Percentiles rank a stretch among this genome's conserved stretches.
phyloP scores from a whole-genome alignment of 805 yeast genomes.

The Metschnikowia anglica region DNA sequence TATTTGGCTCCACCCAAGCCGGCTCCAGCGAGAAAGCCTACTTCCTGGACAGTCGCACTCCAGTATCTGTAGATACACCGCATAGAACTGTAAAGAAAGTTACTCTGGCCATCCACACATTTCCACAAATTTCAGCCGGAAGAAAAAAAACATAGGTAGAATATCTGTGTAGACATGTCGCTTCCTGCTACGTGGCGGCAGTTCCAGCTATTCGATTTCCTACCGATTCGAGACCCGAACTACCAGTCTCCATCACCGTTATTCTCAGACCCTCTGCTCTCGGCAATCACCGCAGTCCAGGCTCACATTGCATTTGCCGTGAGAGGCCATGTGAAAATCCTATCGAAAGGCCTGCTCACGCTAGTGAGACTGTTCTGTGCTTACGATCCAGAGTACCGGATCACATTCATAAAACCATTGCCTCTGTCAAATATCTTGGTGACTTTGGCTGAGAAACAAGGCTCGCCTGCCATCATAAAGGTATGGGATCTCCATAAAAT shows the following conservation, averaged over 20 bases:
- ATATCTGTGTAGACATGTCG: slow-evolving; percentile 21
- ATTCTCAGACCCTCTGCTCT: slow-evolving; percentile 74
- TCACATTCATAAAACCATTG: slow-evolving; percentile 55
- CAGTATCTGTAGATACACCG: too few species aligned
- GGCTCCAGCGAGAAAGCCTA: too few species aligned
- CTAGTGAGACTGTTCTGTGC: slow-evolving; percentile 56
- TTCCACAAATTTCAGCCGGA: too few species aligned
- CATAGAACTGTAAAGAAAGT: too few species aligned
- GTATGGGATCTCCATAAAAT: slow-evolving; percentile 70
- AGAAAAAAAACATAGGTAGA: too few species aligned
- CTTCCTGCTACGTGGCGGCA: slow-evolving; percentile 59
- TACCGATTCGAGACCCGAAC: slow-evolving; percentile 83
- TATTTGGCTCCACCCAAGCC: too few species aligned
- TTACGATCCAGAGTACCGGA: slow-evolving; percentile 55
- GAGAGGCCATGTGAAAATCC: slow-evolving; percentile 53
- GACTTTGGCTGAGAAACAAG: slow-evolving; percentile 74
- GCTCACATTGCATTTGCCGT: slow-evolving; percentile 61
- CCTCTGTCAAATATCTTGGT: slow-evolving; percentile 53
- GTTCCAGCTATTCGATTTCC: slow-evolving; percentile 79
- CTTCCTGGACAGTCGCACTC: too few species aligned
- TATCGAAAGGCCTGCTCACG: slow-evolving; percentile 47
- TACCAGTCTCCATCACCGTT: slow-evolving; percentile 59
- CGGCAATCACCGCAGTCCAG: slow-evolving; percentile 60
- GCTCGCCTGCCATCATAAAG: slow-evolving; percentile 64
- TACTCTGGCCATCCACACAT: too few species aligned